Evolutionary conservation across 1,284 basidiomycete genomes (phyloP).

Genomic region (Waitea zeae): DNA sequence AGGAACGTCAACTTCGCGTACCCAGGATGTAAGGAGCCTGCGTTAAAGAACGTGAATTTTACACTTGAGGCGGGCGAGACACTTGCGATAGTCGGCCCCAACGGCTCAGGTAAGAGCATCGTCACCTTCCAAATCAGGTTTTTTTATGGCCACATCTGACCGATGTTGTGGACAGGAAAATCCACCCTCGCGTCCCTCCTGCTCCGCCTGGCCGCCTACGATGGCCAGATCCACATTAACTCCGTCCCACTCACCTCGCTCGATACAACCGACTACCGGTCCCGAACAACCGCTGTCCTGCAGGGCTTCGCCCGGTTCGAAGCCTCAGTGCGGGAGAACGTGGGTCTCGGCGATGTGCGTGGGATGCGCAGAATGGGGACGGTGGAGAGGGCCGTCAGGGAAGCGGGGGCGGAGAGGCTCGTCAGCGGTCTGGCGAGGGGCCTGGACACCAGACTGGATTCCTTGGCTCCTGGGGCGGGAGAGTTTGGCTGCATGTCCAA

Average conservation of each 20-base stretch:
- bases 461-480: too few relatives aligned
- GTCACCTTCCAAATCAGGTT: too few relatives aligned
- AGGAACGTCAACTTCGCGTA: constrained; percentile 60
- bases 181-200: constrained; percentile 68
- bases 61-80: constrained; percentile 54
- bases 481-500: too few relatives aligned
- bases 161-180: constrained; percentile 33
- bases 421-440: constrained; percentile 47
- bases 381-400: constrained; percentile 39
- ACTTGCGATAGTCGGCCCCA: constrained; percentile 64
- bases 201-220: constrained; percentile 58
- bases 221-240: constrained; percentile 49
- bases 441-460: constrained; percentile 46
- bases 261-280: constrained; percentile 51
- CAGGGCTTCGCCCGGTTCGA: constrained; percentile 70
- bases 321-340: constrained; percentile 56
- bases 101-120: neutral
- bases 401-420: constrained; percentile 48
- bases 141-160: neutral
- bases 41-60: constrained; percentile 51
- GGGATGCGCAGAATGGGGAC: constrained; percentile 31
- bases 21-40: constrained; percentile 47
- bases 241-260: constrained; percentile 44
- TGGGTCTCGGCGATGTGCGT: constrained; percentile 56
- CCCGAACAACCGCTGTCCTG: constrained; percentile 59